Evolutionary conservation across 1,284 basidiomycete genomes (phyloP), one percentile per base, ranked within the genome.

Genomic region (Ustilago xerochloae): DNA sequence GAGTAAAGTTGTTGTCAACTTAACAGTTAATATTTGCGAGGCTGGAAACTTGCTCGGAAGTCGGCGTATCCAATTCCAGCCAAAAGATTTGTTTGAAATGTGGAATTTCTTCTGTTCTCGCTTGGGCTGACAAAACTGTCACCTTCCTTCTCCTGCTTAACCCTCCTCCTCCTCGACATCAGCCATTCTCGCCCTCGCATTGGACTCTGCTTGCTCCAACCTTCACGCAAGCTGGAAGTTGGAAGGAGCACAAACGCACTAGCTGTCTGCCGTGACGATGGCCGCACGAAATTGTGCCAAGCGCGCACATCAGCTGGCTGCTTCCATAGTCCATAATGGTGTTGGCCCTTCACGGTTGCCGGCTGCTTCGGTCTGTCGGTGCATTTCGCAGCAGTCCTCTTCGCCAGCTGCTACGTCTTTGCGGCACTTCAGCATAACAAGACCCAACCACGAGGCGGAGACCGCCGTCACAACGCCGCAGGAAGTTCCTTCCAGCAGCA

Each of bases 261-360:
- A 8, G n/a, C 35, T 38, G 38, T 30, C 22, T 39, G 24, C 4
- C 12, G 24, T 9, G 30, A 55, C 26, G 22, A 69, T 69, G 66
- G 46, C 52, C 18, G 61, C 56, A 45, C 61, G 61, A 20, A 18
- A 48, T 15, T 69, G 66, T 38, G 61, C 61, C 26, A 59, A 46
- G 43, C 56, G 56, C 43, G 43, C 66, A 36, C 66, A 69, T 49
- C 66, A 63, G 61, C 52, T 69, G 4, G 56, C 56, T 36, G 56
- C 56, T 1, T 63, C 66, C 10, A 30, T 63, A 6, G 41, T 63
- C 22, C 41, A 30, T 18, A 46, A 48, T 10, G 66, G 66, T n/a
- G 61, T 60, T 10, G 66, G 66, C 6, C 66, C 66, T 15, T 69
- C 66, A n/a, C 55, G 66, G 5, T 30, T 63, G 24, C 60, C 66